phyloP scores from a whole-genome alignment of 768 basidiomycete genomes.

The Naganishia onofrii region DNA sequence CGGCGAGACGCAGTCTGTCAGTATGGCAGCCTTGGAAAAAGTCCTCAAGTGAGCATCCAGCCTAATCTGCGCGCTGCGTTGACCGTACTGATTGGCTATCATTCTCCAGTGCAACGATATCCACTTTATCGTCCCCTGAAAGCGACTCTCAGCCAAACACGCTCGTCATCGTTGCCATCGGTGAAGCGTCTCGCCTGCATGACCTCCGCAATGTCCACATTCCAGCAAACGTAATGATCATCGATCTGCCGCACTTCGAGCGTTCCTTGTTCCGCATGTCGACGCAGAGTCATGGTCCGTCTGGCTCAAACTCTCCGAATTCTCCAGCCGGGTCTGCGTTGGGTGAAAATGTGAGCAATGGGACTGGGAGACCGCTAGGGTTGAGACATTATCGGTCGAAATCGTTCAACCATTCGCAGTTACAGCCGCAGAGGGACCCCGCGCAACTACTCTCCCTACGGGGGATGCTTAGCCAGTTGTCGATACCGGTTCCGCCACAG shows the following conservation, averaged over 20 bases:
- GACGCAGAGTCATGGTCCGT: constrained; percentile 19
- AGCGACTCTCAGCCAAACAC: constrained; percentile 44
- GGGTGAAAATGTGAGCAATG: neutral
- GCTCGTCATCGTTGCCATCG: constrained; percentile 44
- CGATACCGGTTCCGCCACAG: constrained; percentile 43
- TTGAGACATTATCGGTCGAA: constrained; percentile 19
- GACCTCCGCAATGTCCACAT: constrained; percentile 31
- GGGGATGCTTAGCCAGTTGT: constrained; percentile 41
- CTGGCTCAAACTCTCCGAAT: constrained; percentile 35
- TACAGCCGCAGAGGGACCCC: constrained; percentile 14
- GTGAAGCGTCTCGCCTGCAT: constrained; percentile 43
- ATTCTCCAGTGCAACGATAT: constrained; percentile 42
- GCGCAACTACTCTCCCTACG: constrained; percentile 36
- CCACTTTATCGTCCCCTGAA: constrained; percentile 46
- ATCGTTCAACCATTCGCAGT: constrained; percentile 10
- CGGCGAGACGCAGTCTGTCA: constrained; percentile 44
- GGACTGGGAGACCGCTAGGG: neutral
- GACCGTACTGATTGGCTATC: neutral
- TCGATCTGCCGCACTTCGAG: constrained; percentile 48
- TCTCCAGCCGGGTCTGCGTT: constrained; percentile 32
- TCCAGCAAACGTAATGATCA: constrained; percentile 45
- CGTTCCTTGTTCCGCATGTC: constrained; percentile 43
- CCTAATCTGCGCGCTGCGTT: no score
- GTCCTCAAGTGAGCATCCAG: constrained; percentile 45
- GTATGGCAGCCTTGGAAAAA: constrained; percentile 43